phyloP scores from a whole-genome alignment of 441 rosid species.

The Biscutella auriculata region DNA sequence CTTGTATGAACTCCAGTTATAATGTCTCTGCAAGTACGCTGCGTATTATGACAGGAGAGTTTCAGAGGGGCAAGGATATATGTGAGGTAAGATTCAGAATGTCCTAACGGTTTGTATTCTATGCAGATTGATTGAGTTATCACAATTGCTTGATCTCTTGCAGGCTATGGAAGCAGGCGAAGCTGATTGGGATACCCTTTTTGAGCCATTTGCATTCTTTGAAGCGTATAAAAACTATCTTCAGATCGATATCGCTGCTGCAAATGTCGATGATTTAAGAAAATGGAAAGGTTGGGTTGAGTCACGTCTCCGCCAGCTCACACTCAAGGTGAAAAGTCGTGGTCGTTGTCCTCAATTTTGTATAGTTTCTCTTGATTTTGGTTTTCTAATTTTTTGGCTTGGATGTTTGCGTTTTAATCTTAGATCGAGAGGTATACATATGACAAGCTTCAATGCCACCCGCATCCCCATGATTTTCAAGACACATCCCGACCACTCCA shows the following conservation, averaged over 20 bases:
- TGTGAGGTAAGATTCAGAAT: slow-evolving; percentile 61
- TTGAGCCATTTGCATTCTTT: slow-evolving; percentile 80
- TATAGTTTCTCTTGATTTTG: background rate
- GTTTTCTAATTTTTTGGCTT: background rate
- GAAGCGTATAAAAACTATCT: slow-evolving; percentile 89
- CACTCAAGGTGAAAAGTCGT: slow-evolving; percentile 57
- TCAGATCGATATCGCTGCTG: slow-evolving; percentile 73
- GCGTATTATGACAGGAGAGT: slow-evolving; percentile 80
- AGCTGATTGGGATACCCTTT: slow-evolving; percentile 85
- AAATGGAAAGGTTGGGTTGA: slow-evolving; percentile 99
- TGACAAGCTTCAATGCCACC: slow-evolving; percentile 89
- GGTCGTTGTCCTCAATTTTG: background rate
- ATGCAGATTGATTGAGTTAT: slow-evolving; percentile 10
- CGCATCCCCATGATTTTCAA: slow-evolving; percentile 75
- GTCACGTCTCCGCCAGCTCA: slow-evolving; percentile 93
- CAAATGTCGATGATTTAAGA: slow-evolving; percentile 73
- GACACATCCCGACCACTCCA: slow-evolving; percentile 60
- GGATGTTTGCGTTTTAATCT: slow-evolving; percentile 17
- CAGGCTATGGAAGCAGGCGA: slow-evolving; percentile 81
- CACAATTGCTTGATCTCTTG: slow-evolving; percentile 20
- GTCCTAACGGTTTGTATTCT: background rate
- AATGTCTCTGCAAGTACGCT: slow-evolving; percentile 83
- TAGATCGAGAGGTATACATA: slow-evolving; percentile 84
- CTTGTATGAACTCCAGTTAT: slow-evolving; percentile 94
- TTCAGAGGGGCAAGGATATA: slow-evolving; percentile 79